Evolutionary conservation across 257 asterid species (phyloP).

Genomic region (Linderniella brevidens): DNA sequence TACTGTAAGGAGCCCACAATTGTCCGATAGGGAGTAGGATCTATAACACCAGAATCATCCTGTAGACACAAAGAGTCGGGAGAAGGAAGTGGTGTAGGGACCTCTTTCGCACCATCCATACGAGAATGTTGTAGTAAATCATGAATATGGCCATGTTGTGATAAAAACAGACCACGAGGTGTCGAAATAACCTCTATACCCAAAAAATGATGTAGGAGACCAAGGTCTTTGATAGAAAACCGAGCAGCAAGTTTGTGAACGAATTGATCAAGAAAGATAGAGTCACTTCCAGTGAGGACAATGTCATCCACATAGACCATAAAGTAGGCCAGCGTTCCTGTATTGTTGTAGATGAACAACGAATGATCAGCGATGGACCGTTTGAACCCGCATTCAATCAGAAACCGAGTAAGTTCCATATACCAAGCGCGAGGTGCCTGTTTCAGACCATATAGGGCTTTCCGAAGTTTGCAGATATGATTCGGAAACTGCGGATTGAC

Average conservation of each 20-base stretch:
- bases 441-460: neutral
- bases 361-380: neutral
- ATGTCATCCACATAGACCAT: neutral
- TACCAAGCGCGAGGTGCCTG: constrained; percentile 5
- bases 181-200: neutral
- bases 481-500: neutral
- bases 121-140: neutral
- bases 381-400: neutral
- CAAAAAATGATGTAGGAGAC: neutral
- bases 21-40: no score
- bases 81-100: neutral
- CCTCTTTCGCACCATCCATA: neutral
- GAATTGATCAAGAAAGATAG: no score
- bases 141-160: neutral
- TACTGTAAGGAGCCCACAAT: neutral
- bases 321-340: neutral
- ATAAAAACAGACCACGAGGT: neutral
- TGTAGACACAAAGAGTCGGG: neutral
- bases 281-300: neutral
- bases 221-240: neutral
- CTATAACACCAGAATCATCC: neutral
- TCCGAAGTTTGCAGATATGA: neutral
- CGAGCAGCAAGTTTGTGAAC: no score
- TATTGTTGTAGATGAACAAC: neutral
- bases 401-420: neutral